Base-by-base conservation (phyloP, 495 filamentous ascomycete genomes). In the Lineolata rhizophorae region DNA sequence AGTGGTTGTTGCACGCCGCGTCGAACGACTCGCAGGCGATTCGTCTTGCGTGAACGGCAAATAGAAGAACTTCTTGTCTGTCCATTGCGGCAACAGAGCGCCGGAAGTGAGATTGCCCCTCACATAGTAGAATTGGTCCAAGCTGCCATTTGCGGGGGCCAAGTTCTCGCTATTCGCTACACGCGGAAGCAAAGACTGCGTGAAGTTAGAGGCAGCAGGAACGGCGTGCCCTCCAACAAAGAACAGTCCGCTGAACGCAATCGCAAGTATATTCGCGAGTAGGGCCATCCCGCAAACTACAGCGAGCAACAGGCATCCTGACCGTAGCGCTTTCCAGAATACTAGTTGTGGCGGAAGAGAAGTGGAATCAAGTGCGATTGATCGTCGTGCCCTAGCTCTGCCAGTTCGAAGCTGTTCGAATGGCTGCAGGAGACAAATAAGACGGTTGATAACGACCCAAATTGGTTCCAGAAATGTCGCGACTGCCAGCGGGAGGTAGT, bases 381-480 rank as follows among this genome's bases (percentile, higher is more conserved):
- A 55, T 11, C 3, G 38, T 2, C 33, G 35, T 2, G 51, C 14
- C 18, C 16, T n/a, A 8, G 52, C 42, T 6, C 43, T 38, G 5
- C 53, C 49, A 18, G 36, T 34, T 10, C 42, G 30, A 0, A 66
- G 40, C 17, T 53, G 49, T 14, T 58, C 49, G 25, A 61, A 54
- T 6, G 62, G 60, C 35, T 59, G 47, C 1, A 62, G 35, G 5
- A 62, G 20, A 22, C 55, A 61, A 3, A 58, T 31, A 1, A 54
- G 30, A 0, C 60, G 50, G 26, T 56, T 57, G 0, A 67, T 24
- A 0, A 64, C 32, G 2, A 60, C 41, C 50, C 59, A 59, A 4
- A 56, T 45, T 0, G 63, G 54, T 29, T 67, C 63, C 0, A 59
- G 39, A 0, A 56, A 29, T 0, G 61, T 62, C 0, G 55, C 53